These are phyloP conservation scores for Pythium grandisporangium DNA, from an alignment of 352 stramenopile genomes.

Conservation along the genomic window DNA sequence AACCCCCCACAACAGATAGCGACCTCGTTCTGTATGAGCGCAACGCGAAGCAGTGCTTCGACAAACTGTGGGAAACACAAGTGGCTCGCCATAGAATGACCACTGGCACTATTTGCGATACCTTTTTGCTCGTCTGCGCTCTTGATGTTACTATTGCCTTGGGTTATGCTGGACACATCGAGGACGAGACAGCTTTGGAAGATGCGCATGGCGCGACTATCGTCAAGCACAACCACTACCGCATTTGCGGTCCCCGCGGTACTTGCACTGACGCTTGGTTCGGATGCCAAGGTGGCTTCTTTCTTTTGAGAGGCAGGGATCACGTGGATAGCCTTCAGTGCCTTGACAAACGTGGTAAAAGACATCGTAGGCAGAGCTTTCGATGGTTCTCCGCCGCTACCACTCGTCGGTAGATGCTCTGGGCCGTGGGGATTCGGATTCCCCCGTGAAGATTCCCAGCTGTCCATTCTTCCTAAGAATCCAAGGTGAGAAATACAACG, in stretches of 20 bases:
- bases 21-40: conserved; percentile 35
- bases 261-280: not conserved
- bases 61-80: conserved; percentile 36
- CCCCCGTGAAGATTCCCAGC: no score
- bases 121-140: no score
- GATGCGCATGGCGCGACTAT: conserved; percentile 36
- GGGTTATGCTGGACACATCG: no score
- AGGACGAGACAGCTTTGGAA: conserved; percentile 54
- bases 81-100: conserved; percentile 6
- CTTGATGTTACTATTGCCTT: no score
- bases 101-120: not conserved
- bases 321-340: conserved; percentile 2
- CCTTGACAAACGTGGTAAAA: conserved; percentile 6
- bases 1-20: conserved; percentile 33
- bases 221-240: conserved; percentile 19
- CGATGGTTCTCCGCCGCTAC: not conserved
- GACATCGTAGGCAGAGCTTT: no score
- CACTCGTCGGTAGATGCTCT: not conserved
- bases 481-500: no score
- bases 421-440: no score
- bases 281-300: not conserved
- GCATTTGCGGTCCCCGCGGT: not conserved
- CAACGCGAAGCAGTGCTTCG: conserved; percentile 35
- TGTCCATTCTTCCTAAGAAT: no score
- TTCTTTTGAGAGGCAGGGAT: not conserved